Base-by-base conservation (phyloP, 768 basidiomycete species). In the Hemileccinum rubropunctum region DNA sequence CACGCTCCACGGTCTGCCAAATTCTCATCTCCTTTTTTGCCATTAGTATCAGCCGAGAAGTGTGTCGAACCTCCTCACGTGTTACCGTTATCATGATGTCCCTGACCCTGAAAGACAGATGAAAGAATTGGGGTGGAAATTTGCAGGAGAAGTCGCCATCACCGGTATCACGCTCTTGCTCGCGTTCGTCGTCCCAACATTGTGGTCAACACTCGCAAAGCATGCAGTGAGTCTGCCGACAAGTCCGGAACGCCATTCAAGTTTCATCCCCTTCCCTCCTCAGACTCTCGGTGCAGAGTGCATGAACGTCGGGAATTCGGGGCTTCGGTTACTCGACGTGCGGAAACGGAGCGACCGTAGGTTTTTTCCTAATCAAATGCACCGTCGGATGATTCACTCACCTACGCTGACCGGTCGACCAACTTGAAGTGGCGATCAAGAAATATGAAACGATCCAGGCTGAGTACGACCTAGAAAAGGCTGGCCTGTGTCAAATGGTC, bases 41-140 rank as follows among this genome's bases (percentile, higher is more conserved):
- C 18, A 30, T 41, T 34, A 60, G 59, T 17, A 13, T 61, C 37
- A 58, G 56, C 27, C 40, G 15, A 52, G 59, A 61, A 33, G 59
- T 61, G 14, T 1, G 52, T n/a, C n/a, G n/a, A n/a, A 13, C 17
- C n/a, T 18, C 23, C 1, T 35, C 14, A 26, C 10, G 4, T 32
- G 10, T 21, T 14, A 6, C 13, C 4, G 13, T 11, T 3, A 23
- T 35, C 3, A 8, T 17, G 35, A 18, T 1, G 15, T 18, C 42
- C 20, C 50, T 61, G 32, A 61, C 33, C n/a, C 14, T 13, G 1
- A 23, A 26, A n/a, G 20, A 18, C 26, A 60, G 59, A 37, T 60
- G 23, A 61, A 58, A 36, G 50, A 54, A 36, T 4, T 60, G 33
- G 56, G 47, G 15, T 58, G 52, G 52, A 58, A 61, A 27, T 32